Conservation (phyloP, 352 stramenopile species). For the Phytophthora vignae region DNA sequence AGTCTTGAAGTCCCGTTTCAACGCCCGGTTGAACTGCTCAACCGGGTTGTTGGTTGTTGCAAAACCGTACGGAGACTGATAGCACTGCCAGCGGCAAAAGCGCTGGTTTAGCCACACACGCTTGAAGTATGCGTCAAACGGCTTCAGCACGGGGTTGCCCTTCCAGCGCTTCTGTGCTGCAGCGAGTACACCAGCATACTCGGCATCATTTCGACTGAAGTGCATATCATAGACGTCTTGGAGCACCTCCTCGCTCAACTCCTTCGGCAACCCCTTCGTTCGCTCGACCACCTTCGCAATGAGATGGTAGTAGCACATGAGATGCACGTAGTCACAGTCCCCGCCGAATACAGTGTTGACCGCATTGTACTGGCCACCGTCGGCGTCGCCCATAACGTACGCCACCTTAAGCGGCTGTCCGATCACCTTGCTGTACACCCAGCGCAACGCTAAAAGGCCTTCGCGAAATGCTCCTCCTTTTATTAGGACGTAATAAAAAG, state of each 20-base stretch:
- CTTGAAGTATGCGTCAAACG: background rate
- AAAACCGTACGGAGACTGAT: background rate
- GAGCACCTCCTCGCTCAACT: background rate
- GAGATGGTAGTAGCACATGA: background rate
- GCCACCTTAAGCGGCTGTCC: too few relatives aligned
- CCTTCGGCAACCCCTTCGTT: background rate
- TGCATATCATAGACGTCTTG: background rate
- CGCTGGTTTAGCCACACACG: background rate
- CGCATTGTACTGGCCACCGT: background rate
- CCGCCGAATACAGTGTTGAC: background rate
- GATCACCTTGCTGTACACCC: too few relatives aligned
- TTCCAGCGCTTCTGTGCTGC: background rate
- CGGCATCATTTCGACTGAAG: background rate
- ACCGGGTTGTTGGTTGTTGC: slow-evolving; percentile 34
- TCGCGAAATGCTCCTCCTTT: too few relatives aligned
- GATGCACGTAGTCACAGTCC: background rate
- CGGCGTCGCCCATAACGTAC: slow-evolving; percentile 28
- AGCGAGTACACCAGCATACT: background rate
- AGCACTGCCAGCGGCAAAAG: background rate
- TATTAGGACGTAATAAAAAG: too few relatives aligned
- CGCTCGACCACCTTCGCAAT: background rate
- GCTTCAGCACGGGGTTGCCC: background rate
- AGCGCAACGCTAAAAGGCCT: too few relatives aligned
- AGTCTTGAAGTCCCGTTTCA: slow-evolving; percentile 34
- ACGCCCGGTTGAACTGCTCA: slow-evolving; percentile 8